Conservation (phyloP, 2,329 filamentous ascomycete genomes). For the Colletotrichum siamense region DNA sequence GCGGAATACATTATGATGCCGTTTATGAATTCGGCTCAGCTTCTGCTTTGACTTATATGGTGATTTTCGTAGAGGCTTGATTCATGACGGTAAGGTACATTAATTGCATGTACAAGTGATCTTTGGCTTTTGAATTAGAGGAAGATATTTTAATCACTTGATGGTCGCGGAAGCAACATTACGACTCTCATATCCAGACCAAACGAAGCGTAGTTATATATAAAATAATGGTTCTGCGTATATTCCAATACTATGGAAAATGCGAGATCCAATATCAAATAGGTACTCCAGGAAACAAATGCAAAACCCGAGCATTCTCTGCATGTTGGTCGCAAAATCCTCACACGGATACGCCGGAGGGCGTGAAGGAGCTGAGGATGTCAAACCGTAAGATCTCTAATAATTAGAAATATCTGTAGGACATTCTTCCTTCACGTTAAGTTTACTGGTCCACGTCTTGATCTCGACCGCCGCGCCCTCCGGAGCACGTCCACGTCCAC, state of each 20-base stretch:
- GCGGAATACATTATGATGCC: not conserved
- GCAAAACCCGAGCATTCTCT: not conserved
- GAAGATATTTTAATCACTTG: not conserved
- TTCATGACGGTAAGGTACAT: too few relatives aligned
- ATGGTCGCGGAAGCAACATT: fast-evolving
- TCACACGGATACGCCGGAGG: not conserved
- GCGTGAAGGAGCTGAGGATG: not conserved
- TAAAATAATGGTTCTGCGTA: not conserved
- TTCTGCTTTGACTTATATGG: not conserved
- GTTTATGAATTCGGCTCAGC: not conserved
- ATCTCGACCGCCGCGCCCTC: not conserved
- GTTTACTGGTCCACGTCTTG: not conserved
- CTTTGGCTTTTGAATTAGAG: too few relatives aligned
- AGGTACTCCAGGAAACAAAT: not conserved
- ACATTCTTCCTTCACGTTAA: not conserved
- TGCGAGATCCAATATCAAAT: not conserved
- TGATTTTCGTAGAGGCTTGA: too few relatives aligned
- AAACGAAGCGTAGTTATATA: too few relatives aligned
- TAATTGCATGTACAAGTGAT: too few relatives aligned
- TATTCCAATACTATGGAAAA: not conserved
- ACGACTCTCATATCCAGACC: too few relatives aligned
- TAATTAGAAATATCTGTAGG: fast-evolving
- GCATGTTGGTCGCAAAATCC: not conserved
- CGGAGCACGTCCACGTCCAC: not conserved
- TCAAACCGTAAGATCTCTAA: not conserved